These are phyloP conservation scores for Globisporangium radiosum DNA, from an alignment of 352 stramenopile genomes.

Conservation along the genomic window DNA sequence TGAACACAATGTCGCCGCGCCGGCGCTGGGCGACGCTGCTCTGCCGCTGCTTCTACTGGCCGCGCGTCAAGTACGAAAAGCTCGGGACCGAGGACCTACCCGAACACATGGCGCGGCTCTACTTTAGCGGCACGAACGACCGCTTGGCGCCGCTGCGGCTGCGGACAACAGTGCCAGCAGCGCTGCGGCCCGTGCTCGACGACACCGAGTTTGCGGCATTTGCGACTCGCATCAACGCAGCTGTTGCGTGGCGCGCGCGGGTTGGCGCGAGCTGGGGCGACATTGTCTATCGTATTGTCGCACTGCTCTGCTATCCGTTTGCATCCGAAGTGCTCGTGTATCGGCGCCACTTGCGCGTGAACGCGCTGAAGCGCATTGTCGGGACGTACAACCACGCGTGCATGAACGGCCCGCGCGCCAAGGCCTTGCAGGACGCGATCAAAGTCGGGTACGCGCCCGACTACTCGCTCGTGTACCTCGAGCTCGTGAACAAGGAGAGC, in stretches of 20 bases:
- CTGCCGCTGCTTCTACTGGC: slow-evolving; percentile 67
- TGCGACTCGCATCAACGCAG: slow-evolving; percentile 60
- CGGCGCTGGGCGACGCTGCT: slow-evolving; percentile 44
- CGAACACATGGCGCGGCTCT: slow-evolving; percentile 77
- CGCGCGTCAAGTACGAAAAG: slow-evolving; percentile 69
- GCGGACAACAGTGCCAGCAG: slow-evolving; percentile 43
- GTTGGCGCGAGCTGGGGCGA: slow-evolving; percentile 49
- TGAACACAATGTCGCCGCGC: slow-evolving; percentile 21
- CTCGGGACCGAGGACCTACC: slow-evolving; percentile 71
- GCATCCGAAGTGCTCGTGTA: slow-evolving; percentile 59
- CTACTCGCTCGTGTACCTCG: slow-evolving; percentile 77
- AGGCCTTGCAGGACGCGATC: slow-evolving; percentile 64
- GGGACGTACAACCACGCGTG: slow-evolving; percentile 77
- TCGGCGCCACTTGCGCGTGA: slow-evolving; percentile 65
- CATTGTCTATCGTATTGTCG: slow-evolving; percentile 50
- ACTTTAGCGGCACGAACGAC: slow-evolving; percentile 63
- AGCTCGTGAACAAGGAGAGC: slow-evolving; percentile 73
- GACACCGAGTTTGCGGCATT: slow-evolving; percentile 58
- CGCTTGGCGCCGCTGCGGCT: slow-evolving; percentile 52
- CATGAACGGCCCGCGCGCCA: slow-evolving; percentile 68
- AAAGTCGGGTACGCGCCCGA: slow-evolving; percentile 75
- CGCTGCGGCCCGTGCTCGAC: slow-evolving; percentile 62
- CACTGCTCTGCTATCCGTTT: slow-evolving; percentile 65
- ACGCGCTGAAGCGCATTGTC: slow-evolving; percentile 68
- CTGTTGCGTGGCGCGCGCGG: slow-evolving; percentile 41